These are phyloP conservation scores for Emydomyces testavorans DNA, from an alignment of 2,329 filamentous ascomycete species.

Conservation along the genomic window DNA sequence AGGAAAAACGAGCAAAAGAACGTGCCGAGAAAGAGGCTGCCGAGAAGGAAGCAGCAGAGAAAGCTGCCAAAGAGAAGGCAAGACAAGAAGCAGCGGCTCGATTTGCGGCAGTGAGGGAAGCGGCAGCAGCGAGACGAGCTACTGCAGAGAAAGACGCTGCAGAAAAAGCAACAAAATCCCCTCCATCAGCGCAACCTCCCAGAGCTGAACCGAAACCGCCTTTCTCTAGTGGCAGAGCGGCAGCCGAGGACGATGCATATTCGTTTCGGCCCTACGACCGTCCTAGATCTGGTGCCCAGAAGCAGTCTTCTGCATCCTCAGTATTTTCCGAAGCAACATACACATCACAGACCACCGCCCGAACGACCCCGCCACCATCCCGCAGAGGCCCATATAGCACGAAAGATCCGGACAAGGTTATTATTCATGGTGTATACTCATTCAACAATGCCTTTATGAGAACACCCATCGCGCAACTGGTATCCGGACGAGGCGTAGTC, in stretches of 20 bases:
- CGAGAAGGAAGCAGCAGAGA: slow-evolving; percentile 20
- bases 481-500: slow-evolving; percentile 71
- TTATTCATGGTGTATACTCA: slow-evolving; percentile 82
- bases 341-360: slow-evolving; percentile 71
- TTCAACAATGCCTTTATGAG: slow-evolving; percentile 83
- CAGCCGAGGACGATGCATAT: slow-evolving; percentile 51
- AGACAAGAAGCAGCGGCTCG: slow-evolving; percentile 18
- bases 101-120: slow-evolving; percentile 27
- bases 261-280: slow-evolving; percentile 70
- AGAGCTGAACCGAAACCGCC: slow-evolving; percentile 25
- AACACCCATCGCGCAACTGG: slow-evolving; percentile 80
- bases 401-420: slow-evolving; percentile 88
- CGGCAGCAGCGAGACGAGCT: slow-evolving; percentile 25
- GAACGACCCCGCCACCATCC: slow-evolving; percentile 72
- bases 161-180: slow-evolving; percentile 16
- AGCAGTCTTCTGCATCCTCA: slow-evolving; percentile 53
- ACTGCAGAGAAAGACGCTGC: slow-evolving; percentile 30
- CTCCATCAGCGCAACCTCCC: slow-evolving; percentile 18
- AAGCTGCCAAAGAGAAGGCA: slow-evolving; percentile 18
- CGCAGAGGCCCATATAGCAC: slow-evolving; percentile 69
- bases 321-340: slow-evolving; percentile 77
- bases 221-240: slow-evolving; percentile 32
- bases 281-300: slow-evolving; percentile 37
- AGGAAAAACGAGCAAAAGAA: slow-evolving; percentile 29
- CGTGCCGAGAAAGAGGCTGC: slow-evolving; percentile 20